A percentile compares a stretch with the other conserved stretches of the same genome.
Evolutionary conservation across 202 grass and related monocot genomes (phyloP).

Genomic region (Setaria italica): DNA sequence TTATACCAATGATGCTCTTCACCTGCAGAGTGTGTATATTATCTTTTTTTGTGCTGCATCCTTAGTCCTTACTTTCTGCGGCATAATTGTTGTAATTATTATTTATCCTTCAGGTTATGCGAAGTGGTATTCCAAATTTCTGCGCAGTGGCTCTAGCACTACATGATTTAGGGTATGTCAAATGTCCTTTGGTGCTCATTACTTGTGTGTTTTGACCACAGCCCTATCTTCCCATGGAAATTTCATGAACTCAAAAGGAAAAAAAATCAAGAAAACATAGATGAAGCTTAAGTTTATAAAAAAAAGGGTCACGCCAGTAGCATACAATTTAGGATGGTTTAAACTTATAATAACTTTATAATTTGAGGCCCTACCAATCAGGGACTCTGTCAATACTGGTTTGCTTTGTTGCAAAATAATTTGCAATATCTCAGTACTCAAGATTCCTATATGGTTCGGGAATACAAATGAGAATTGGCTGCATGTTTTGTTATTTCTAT

Average conservation of each 20-base stretch:
- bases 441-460: background rate
- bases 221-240: conserved; percentile 28
- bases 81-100: conserved; percentile 4
- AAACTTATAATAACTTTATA: conserved; percentile 21
- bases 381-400: background rate
- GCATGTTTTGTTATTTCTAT: conserved; percentile 12
- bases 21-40: background rate
- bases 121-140: conserved; percentile 98
- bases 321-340: conserved; percentile 20
- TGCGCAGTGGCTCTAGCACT: conserved; percentile 98
- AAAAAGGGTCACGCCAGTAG: background rate
- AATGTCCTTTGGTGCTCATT: conserved; percentile 29
- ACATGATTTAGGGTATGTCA: conserved; percentile 83
- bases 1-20: background rate
- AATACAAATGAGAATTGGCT: background rate
- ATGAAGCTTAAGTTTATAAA: conserved; percentile 22
- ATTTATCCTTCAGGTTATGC: conserved; percentile 76
- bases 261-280: background rate
- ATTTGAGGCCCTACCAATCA: conserved; percentile 2
- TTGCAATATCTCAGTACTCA: conserved; percentile 11
- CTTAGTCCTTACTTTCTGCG: conserved; percentile 12
- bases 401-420: background rate
- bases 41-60: background rate
- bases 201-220: conserved; percentile 25
- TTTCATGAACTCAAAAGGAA: background rate